Conservation (phyloP, 306 rosid genomes). For the Medicago ruthenica region DNA sequence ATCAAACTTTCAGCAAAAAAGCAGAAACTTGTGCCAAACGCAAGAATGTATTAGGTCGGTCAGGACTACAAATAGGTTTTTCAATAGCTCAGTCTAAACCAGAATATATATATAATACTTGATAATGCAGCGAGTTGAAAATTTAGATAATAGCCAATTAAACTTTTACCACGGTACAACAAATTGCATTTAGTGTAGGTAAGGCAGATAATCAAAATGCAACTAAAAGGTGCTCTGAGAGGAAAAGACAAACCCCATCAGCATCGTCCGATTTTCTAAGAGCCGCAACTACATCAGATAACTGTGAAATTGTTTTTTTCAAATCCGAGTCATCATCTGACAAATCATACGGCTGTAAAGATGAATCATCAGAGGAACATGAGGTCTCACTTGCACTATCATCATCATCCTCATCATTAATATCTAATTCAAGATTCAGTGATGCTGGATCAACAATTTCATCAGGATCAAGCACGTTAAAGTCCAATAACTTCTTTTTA, state of each 20-base stretch:
- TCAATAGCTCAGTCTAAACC: constrained; percentile 28
- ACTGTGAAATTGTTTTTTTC: constrained; percentile 74
- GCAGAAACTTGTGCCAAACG: constrained; percentile 17
- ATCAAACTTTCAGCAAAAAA: constrained; percentile 30
- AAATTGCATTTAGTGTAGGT: constrained; percentile 40
- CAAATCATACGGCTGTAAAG: constrained; percentile 90
- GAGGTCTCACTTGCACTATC: constrained; percentile 77
- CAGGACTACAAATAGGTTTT: constrained; percentile 32
- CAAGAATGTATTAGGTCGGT: constrained; percentile 30
- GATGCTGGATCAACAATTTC: constrained; percentile 87
- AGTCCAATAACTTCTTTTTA: constrained; percentile 58
- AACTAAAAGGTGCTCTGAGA: constrained; percentile 28
- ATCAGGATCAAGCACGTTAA: constrained; percentile 80
- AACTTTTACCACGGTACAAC: constrained; percentile 20
- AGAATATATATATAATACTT: constrained; percentile 2
- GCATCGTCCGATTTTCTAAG: constrained; percentile 89
- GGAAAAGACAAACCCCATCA: constrained; percentile 81
- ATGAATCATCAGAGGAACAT: constrained; percentile 72
- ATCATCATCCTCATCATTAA: constrained; percentile 53
- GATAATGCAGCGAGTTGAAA: constrained; percentile 34
- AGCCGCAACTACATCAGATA: constrained; percentile 83
- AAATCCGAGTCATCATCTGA: constrained; percentile 89
- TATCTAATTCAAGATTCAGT: constrained; percentile 62
- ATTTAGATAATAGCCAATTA: constrained; percentile 5
- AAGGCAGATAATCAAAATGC: constrained; percentile 36